Base-by-base conservation (phyloP, 257 asterid species). In the Fraxinus pennsylvanica region DNA sequence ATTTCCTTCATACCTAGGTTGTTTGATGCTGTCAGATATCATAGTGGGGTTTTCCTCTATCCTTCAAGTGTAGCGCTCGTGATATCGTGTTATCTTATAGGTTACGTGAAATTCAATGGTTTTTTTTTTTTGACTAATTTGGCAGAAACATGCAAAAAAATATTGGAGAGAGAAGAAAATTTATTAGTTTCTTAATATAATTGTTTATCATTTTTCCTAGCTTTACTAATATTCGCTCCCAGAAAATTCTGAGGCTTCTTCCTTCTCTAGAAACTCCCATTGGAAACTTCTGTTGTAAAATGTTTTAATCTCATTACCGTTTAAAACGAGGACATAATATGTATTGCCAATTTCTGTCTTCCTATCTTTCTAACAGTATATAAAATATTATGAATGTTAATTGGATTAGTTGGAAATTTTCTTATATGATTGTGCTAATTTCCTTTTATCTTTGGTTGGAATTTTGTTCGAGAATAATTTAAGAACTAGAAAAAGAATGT, bases 1-100 rank as follows among this genome's bases (percentile, higher is more conserved):
- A 73, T 63, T 74, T 57, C 81, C 67, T 71, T 82, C 80, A 72
- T 82, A 73, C 73, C 30, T 79, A 79, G 74, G 74, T 79, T 73
- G 73, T 81, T 81, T 85, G 61, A 71, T 35, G 54, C 72, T 39
- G 71, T 50, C 78, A 70, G 72, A 82, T 76, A 65, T 66, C 72
- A 61, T 25, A 54, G 17, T 69, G 45, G 59, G 84, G 68, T 65
- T 72, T 41, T 22, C 45, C 15, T 36, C 15, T 14, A 17, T 65
- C 61, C 73, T n/a, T 76, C 22, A 41, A 59, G 79, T 79, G 41
- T 80, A 72, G 77, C 41, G 43, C 38, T 72, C 33, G 59, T 66
- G 32, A 30, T 71, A 71, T 71, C 36, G 69, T 27, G 10, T 79
- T 38, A 59, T n/a, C 66, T 17, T 17, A n/a, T 57, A 57, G 19